Conservation (phyloP, 179 eudicot species). For the Beta lomatogona region DNA sequence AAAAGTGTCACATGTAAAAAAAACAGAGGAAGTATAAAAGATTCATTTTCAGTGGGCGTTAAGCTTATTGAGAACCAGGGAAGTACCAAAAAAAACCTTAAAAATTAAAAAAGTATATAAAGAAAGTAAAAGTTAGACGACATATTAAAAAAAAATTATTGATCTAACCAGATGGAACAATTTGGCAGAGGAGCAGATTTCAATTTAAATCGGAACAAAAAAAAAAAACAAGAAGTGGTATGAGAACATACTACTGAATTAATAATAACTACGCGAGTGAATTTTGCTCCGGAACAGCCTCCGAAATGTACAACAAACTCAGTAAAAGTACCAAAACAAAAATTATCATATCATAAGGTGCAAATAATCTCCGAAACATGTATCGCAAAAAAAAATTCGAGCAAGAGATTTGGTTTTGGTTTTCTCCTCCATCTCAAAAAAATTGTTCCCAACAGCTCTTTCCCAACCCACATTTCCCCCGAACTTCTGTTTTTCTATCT, state of each 20-base stretch:
- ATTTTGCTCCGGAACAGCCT: not conserved
- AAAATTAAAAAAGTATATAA: too few relatives aligned
- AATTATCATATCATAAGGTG: conserved; percentile 7
- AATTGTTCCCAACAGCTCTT: conserved; percentile 29
- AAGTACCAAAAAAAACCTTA: too few relatives aligned
- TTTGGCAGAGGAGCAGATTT: too few relatives aligned
- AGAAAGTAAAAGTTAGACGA: too few relatives aligned
- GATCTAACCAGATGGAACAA: too few relatives aligned
- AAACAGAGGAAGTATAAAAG: too few relatives aligned
- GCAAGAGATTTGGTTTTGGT: conserved; percentile 25
- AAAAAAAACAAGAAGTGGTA: not conserved
- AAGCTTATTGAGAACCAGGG: too few relatives aligned
- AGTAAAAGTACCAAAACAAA: not conserved
- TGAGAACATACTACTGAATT: not conserved
- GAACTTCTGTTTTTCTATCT: conserved; percentile 10
- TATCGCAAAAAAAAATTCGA: conserved; percentile 24
- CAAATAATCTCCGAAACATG: conserved; percentile 26
- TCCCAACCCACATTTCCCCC: conserved; percentile 34
- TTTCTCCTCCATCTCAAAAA: conserved; percentile 47
- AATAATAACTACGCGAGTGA: not conserved
- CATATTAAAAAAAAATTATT: too few relatives aligned
- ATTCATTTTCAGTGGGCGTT: too few relatives aligned
- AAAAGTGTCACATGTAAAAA: too few relatives aligned
- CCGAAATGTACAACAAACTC: conserved; percentile 10
- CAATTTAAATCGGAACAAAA: not conserved